Conservation (phyloP, 1,139 yeast genomes). For the Candida glucosophila region DNA sequence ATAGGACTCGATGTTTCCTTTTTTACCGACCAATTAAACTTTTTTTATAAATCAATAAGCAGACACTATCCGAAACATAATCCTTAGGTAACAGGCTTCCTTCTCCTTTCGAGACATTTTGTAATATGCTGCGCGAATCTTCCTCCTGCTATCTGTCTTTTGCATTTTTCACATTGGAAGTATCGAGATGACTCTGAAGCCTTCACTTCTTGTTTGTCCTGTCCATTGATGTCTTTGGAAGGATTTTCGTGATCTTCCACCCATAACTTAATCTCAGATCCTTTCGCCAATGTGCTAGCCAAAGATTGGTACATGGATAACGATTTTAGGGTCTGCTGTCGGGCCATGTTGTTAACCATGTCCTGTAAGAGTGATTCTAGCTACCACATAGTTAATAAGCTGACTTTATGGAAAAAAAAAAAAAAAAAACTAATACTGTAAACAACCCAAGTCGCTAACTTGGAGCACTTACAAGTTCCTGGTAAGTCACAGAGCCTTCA, state of each 20-base stretch:
- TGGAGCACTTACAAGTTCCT: slow-evolving; percentile 10
- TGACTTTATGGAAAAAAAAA: too few relatives aligned
- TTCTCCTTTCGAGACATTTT: slow-evolving; percentile 57
- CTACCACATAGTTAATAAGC: slow-evolving; percentile 8
- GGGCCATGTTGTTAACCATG: slow-evolving; percentile 25
- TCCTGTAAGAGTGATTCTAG: slow-evolving; percentile 25
- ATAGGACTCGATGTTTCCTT: too few relatives aligned
- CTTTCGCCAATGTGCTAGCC: slow-evolving; percentile 12
- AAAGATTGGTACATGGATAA: slow-evolving; percentile 18
- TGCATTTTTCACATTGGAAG: slow-evolving; percentile 74
- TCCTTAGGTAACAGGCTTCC: too few relatives aligned
- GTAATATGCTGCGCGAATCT: slow-evolving; percentile 90
- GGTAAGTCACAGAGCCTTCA: slow-evolving; percentile 9
- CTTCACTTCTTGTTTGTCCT: slow-evolving; percentile 33
- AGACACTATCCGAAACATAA: too few relatives aligned
- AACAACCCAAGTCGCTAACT: too few relatives aligned
- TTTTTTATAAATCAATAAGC: too few relatives aligned
- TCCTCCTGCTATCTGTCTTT: slow-evolving; percentile 80
- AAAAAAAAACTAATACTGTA: too few relatives aligned
- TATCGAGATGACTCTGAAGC: slow-evolving; percentile 39
- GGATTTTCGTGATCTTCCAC: slow-evolving; percentile 6
- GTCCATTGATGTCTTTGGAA: slow-evolving; percentile 30
- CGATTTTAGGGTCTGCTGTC: slow-evolving; percentile 23
- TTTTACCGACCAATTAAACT: too few relatives aligned
- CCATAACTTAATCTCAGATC: slow-evolving; percentile 3